phyloP scores from a whole-genome alignment of 164 flowering plant genomes.

The Piper longum region DNA sequence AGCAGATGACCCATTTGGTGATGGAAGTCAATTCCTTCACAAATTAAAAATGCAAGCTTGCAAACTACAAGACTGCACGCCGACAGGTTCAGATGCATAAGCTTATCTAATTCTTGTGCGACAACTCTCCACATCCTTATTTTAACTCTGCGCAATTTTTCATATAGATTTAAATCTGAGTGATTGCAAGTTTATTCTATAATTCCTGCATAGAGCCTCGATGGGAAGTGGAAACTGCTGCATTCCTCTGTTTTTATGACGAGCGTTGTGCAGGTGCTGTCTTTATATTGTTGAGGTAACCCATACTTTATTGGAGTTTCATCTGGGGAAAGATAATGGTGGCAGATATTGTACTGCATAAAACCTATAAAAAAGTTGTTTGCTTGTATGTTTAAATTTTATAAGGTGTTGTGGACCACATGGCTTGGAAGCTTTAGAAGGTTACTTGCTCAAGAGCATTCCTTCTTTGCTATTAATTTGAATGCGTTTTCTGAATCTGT shows the following conservation, averaged over 20 bases:
- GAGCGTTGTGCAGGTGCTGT: neutral
- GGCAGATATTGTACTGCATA: neutral
- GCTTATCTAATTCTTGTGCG: too few species aligned
- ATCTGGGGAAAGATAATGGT: neutral
- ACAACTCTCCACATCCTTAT: too few species aligned
- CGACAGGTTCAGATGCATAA: neutral
- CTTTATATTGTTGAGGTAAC: neutral
- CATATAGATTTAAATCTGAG: too few species aligned
- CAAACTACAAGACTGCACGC: neutral
- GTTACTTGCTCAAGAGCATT: neutral
- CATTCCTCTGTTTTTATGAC: neutral
- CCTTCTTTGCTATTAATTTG: neutral
- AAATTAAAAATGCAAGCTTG: neutral
- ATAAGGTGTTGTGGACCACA: neutral
- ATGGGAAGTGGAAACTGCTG: neutral
- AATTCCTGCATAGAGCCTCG: neutral
- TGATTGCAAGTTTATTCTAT: neutral
- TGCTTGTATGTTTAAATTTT: too few species aligned
- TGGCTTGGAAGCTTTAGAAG: neutral
- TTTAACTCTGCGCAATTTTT: neutral
- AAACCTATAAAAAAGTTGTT: neutral
- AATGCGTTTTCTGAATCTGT: neutral
- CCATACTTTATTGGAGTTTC: neutral
- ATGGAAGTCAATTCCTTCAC: slow-evolving; percentile 3
- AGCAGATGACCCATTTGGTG: slow-evolving; percentile 9